Evolutionary conservation across 495 filamentous ascomycete genomes (phyloP).

Genomic region (Penicillium steckii): DNA sequence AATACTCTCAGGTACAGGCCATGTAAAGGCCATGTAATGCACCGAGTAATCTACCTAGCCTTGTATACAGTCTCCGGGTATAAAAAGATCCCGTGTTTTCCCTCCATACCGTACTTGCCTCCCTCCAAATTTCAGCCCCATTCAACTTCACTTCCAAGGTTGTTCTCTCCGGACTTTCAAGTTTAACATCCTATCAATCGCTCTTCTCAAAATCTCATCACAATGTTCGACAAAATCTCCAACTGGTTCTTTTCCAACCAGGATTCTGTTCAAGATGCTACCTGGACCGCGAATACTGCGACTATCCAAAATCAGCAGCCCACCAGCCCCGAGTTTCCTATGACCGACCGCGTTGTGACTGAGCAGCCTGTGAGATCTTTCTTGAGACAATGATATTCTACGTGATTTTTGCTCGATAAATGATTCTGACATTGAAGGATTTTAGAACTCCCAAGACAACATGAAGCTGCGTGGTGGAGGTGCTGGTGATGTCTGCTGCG

Average conservation of each 20-base stretch:
- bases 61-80: too few relatives aligned
- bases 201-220: constrained; percentile 5
- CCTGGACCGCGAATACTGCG: constrained; percentile 34
- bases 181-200: not conserved
- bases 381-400: not conserved
- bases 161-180: too few relatives aligned
- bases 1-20: too few relatives aligned
- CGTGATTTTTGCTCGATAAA: not conserved
- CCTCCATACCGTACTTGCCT: too few relatives aligned
- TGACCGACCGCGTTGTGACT: constrained; percentile 24
- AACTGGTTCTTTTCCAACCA: constrained; percentile 39
- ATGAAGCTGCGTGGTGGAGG: constrained; percentile 46
- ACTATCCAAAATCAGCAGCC: constrained; percentile 38
- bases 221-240: constrained; percentile 38
- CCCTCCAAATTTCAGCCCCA: too few relatives aligned
- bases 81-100: too few relatives aligned
- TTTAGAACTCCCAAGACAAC: constrained; percentile 34
- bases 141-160: not conserved
- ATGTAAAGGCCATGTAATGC: too few relatives aligned
- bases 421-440: not conserved
- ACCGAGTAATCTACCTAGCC: too few relatives aligned
- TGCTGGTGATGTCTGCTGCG: constrained; percentile 43
- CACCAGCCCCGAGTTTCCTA: constrained; percentile 29
- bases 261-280: constrained; percentile 18
- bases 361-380: constrained; percentile 36